Evolutionary conservation across 2,329 filamentous ascomycete genomes (phyloP), one percentile per base, ranked within the genome.

Genomic region (Trichoderma aggressivum): DNA sequence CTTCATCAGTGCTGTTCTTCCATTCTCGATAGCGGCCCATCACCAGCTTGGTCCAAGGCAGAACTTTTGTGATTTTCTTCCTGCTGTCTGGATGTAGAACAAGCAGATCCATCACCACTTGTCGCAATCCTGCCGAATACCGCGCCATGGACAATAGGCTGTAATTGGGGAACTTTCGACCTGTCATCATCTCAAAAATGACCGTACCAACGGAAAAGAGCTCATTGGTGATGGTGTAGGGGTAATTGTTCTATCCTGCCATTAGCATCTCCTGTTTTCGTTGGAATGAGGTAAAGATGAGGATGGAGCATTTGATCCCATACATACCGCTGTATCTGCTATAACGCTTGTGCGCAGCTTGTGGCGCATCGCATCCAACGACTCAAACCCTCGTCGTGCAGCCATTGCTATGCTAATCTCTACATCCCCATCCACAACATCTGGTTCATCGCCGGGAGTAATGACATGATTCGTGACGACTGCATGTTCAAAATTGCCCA

Each of bases 401-500:
- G 76, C 60, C 3, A 75, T 50, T 3, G 76, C 73, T 14, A 71
- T 59, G n/a, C 72, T 73, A 10, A 39, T 32, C 12, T 63, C 36
- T 14, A 26, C 24, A 10, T 50, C 62, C 3, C 69, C 56, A 16
- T 60, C 28, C 26, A 21, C 18, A 7, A 26, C 14, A 30, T 21
- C 24, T 26, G 4, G 14, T 2, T 61, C 43, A 18, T 61, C 34
- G 2, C 43, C 32, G 16, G 61, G 28, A 59, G 66, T 60, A 28
- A 75, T 56, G 3, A 68, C 28, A 58, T 84, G 81, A 55, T 79
- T 80, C n/a, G 82, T 82, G 12, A 86, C 78, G 30, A 76, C 78
- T 18, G 82, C 80, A n/a, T 75, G 75, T 56, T 79, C 75, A 68
- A 86, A 86, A 55, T 84, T 82, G 16, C 86, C 86, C 69, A 89